Conservation (phyloP, 306 rosid genomes). For the Oxytropis ochrocephala region DNA sequence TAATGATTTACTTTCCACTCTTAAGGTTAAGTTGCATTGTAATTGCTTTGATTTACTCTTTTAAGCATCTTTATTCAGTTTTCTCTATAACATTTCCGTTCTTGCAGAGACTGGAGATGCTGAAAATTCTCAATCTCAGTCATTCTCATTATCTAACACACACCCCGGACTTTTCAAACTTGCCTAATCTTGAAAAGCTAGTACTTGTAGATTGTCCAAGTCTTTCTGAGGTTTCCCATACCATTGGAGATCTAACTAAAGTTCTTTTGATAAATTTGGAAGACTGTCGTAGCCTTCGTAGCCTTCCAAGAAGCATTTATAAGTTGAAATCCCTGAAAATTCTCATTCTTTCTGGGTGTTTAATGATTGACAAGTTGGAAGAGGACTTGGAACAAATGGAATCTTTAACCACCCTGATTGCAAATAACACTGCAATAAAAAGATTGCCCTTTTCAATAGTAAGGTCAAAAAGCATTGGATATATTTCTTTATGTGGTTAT, state of each 20-base stretch:
- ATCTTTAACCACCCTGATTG: conserved; percentile 13
- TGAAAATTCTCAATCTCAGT: conserved; percentile 35
- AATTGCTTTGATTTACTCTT: neutral
- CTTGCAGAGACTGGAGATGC: conserved; percentile 13
- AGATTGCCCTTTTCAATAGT: conserved; percentile 18
- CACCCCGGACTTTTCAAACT: conserved; percentile 27
- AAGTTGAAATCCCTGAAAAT: conserved; percentile 18
- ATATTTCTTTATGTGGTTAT: conserved; percentile 30
- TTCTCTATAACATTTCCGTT: neutral
- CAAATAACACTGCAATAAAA: conserved; percentile 30
- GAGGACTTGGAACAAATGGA: conserved; percentile 24
- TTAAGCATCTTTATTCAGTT: neutral
- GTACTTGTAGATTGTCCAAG: conserved; percentile 23
- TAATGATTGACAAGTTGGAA: conserved; percentile 20
- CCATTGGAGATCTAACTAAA: conserved; percentile 1
- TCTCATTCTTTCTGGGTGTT: conserved; percentile 26
- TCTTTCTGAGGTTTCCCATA: neutral
- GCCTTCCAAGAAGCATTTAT: conserved; percentile 29
- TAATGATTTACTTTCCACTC: neutral
- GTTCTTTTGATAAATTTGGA: conserved; percentile 20
- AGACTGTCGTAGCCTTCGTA: conserved; percentile 9
- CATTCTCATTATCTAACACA: conserved; percentile 19
- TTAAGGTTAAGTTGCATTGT: neutral
- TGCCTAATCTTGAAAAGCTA: conserved; percentile 35
- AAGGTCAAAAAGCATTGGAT: conserved; percentile 5